Base-by-base conservation (phyloP, 2,329 filamentous ascomycete genomes). In the Sarocladium strictum region DNA sequence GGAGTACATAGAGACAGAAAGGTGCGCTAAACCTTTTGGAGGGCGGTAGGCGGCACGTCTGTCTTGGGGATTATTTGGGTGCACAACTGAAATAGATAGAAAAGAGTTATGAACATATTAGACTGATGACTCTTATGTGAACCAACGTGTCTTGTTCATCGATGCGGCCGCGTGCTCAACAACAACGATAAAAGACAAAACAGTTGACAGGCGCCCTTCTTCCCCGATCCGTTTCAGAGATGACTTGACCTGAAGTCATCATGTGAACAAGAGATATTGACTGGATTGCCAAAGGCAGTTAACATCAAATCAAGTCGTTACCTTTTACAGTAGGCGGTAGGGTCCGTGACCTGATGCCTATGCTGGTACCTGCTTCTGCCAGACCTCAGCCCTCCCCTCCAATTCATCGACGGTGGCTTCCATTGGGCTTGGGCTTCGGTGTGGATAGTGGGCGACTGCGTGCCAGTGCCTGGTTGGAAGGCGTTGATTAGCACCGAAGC, bases 351-450 rank as follows among this genome's bases (percentile, higher is more conserved):
- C 43, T 47, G 35, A 15, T 38, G 40, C n/a, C 29, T 32, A n/a
- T n/a, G 29, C 29, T 45, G 21, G 43, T 49, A 49, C 43, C 43
- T 51, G 47, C 47, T 51, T 51, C 47, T 51, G 47, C 47, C 43
- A 47, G 29, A 21, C 47, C 47, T 12, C 26, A 33, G 10, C 26
- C 23, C 19, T 11, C n/a, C 38, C n/a, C 9, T 14, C 38, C 38
- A 14, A 21, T 14, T 19, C 21, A 11, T 43, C 38, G 7, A 43
- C 21, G 7, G 38, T 9, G 17, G 19, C n/a, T 17, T 43, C 12
- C 12, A 38, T 38, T 38, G 35, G 35, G 15, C 35, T 33, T 3
- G 29, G 29, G 29, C 29, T 35, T 35, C 29, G 26, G 29, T 32
- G 26, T 51, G 27, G 27, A 12, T 32, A 10, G 17, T 35, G 27